A percentile compares a stretch with the other conserved stretches of the same genome.
Conservation (phyloP, 768 basidiomycete genomes). For the Crepidotus variabilis region DNA sequence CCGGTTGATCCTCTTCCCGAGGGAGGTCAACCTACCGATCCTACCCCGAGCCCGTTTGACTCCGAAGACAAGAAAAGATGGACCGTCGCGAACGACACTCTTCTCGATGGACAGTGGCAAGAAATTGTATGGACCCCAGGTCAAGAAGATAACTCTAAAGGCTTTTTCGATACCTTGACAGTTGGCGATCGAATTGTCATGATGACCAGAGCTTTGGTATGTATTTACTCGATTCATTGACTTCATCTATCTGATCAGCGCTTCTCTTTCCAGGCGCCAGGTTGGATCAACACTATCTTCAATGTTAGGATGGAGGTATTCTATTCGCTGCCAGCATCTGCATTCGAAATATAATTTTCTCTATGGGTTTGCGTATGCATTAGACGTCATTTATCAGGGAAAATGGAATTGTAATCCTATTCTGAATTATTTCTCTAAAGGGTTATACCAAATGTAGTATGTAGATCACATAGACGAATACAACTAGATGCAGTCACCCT, state of each 20-base stretch:
- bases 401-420: not conserved
- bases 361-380: not conserved
- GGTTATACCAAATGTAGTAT: too few relatives aligned
- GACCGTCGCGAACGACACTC: conserved; percentile 14
- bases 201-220: conserved; percentile 19
- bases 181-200: conserved; percentile 21
- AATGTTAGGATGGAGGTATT: conserved; percentile 23
- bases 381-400: not conserved
- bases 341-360: conserved; percentile 2
- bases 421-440: too few relatives aligned
- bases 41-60: conserved; percentile 14
- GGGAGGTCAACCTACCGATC: conserved; percentile 6
- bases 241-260: not conserved
- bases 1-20: not conserved
- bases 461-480: too few relatives aligned
- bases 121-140: conserved; percentile 13
- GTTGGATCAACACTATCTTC: conserved; percentile 20
- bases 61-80: conserved; percentile 9
- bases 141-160: conserved; percentile 5
- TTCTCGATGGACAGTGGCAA: conserved; percentile 8
- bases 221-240: conserved; percentile 1
- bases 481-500: too few relatives aligned
- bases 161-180: conserved; percentile 15
- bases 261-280: conserved; percentile 14
- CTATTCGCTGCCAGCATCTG: conserved; percentile 18